Evolutionary conservation across 139 green algal genomes (phyloP), one percentile per base, ranked within the genome.

Genomic region (Deuterostichococcus epilithicus): DNA sequence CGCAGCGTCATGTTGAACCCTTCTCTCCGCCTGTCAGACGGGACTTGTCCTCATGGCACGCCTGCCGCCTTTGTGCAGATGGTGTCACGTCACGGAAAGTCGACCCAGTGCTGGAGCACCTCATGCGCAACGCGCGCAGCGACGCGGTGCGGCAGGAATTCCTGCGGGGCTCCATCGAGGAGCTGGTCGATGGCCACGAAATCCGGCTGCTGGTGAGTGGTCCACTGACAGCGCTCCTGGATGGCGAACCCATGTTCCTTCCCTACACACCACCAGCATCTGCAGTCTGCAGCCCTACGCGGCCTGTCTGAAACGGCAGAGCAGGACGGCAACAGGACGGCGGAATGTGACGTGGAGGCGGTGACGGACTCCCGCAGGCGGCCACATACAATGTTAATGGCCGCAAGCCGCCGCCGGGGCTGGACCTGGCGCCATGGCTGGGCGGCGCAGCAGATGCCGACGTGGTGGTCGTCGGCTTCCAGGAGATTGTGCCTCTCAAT

Each of bases 401-500:
- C 20, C 87, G 89, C 45, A 82, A 80, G 73, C 88, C 91, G 5
- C 83, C 84, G 0, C 45, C 42, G 3, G 78, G 77, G 18, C 39
- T 91, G 20, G 74, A 84, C 25, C 74, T 95, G 23, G 30, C 70
- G 0, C 72, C 84, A 0, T 95, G 87, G 89, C 74, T 95, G 33
- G 78, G 66, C 18, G 60, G 45, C 5, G 20, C 34, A 5, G 45
- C 33, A 4, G 76, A 42, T 0, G 74, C 87, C 18, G 90, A 94
- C 76, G 82, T 96, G 8, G 76, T 93, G 22, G 88, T 82, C 0
- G 66, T 94, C 0, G 91, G 88, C 15, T 96, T 97, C 59, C 90
- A 96, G 77, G 93, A 97, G 84, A 76, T 94, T 15, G 90, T 97
- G 66, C 90, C 91, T 3, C 77, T 97, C 20, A 92, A 76, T 44